phyloP scores from a whole-genome alignment of 371 early-diverging fungal genomes.

The Mucor irregularis region DNA sequence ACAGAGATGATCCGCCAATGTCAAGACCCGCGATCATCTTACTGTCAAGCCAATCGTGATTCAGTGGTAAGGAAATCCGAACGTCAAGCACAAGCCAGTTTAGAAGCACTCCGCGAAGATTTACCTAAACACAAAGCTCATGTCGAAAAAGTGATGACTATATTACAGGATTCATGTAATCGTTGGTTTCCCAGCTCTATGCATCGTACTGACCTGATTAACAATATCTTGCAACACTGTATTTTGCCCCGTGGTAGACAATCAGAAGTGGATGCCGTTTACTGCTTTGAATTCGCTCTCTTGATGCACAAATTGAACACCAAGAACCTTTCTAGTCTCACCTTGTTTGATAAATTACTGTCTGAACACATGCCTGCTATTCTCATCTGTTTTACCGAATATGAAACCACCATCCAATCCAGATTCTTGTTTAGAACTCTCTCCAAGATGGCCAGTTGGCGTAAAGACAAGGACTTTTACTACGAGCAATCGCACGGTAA shows the following conservation, averaged over 20 bases:
- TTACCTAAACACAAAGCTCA: slow-evolving; percentile 49
- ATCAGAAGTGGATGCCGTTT: slow-evolving; percentile 82
- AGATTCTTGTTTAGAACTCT: slow-evolving; percentile 66
- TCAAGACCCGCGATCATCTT: slow-evolving; percentile 31
- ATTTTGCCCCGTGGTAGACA: slow-evolving; percentile 74
- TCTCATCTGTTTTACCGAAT: slow-evolving; percentile 71
- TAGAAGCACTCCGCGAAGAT: slow-evolving; percentile 36
- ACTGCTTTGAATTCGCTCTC: slow-evolving; percentile 79
- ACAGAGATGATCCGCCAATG: slow-evolving; percentile 44
- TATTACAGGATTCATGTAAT: slow-evolving; percentile 63
- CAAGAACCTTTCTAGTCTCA: slow-evolving; percentile 75
- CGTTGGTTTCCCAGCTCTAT: slow-evolving; percentile 70
- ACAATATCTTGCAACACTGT: slow-evolving; percentile 76
- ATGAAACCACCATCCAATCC: slow-evolving; percentile 75
- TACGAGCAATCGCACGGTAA: slow-evolving; percentile 58
- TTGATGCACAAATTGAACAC: slow-evolving; percentile 78
- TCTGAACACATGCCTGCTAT: slow-evolving; percentile 45
- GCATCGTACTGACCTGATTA: slow-evolving; percentile 53
- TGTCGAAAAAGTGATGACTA: slow-evolving; percentile 42
- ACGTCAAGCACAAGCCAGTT: slow-evolving; percentile 37
- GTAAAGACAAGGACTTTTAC: slow-evolving; percentile 56
- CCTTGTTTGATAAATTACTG: slow-evolving; percentile 73
- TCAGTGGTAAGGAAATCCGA: slow-evolving; percentile 38
- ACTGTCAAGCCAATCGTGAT: slow-evolving; percentile 29
- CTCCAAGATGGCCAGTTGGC: slow-evolving; percentile 62